phyloP scores from a whole-genome alignment of 2,329 filamentous ascomycete genomes.

The Nigrospora oryzae region DNA sequence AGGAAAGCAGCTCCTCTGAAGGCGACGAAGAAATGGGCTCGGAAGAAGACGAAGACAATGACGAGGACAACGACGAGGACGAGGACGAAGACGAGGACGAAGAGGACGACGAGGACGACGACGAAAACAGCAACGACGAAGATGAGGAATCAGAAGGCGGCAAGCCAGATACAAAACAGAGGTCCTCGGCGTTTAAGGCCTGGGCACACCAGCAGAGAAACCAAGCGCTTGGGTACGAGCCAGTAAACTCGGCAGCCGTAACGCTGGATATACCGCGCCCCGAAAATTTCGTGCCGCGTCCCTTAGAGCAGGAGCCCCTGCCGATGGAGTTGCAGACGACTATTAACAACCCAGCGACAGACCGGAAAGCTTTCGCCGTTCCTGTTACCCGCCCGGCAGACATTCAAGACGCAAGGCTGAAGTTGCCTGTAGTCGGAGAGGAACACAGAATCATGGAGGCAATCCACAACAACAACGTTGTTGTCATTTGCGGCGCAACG shows the following conservation, averaged over 20 bases:
- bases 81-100: conserved; percentile 23
- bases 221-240: conserved; percentile 62
- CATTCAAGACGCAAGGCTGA: conserved; percentile 70
- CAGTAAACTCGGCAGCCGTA: conserved; percentile 32
- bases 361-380: conserved; percentile 70
- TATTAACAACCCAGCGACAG: conserved; percentile 30
- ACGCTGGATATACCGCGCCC: conserved; percentile 45
- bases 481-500: conserved; percentile 89
- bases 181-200: conserved; percentile 71
- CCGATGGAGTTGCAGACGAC: conserved; percentile 58
- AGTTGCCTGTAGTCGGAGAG: conserved; percentile 84
- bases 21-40: conserved; percentile 21
- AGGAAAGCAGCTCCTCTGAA: conserved; percentile 17
- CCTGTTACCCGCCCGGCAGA: conserved; percentile 59
- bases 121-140: conserved; percentile 24
- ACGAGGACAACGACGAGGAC: conserved; percentile 22
- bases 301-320: conserved; percentile 61
- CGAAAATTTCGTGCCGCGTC: conserved; percentile 57
- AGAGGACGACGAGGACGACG: conserved; percentile 18
- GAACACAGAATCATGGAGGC: conserved; percentile 98
- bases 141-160: conserved; percentile 20
- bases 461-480: conserved; percentile 81
- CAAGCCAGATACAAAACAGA: conserved; percentile 24
- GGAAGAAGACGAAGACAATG: conserved; percentile 22
- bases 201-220: conserved; percentile 89